These are phyloP conservation scores for Eremothecium gossypii DNA, from an alignment of 1,139 yeast genomes.

Conservation along the genomic window DNA sequence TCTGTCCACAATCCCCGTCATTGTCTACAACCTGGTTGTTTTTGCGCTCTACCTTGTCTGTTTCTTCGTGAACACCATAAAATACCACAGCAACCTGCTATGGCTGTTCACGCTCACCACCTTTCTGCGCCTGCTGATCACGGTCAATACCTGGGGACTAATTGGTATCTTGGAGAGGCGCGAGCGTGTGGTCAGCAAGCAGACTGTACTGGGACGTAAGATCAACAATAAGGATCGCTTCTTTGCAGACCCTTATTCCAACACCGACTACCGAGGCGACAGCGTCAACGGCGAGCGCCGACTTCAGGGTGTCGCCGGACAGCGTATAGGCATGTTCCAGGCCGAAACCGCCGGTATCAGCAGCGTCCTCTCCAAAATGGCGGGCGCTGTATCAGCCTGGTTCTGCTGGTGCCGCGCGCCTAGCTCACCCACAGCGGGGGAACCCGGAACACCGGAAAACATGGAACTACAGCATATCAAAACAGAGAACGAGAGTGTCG, in stretches of 20 bases:
- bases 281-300: not conserved
- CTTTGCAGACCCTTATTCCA: slow-evolving; percentile 20
- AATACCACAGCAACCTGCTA: slow-evolving; percentile 5
- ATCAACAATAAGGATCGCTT: slow-evolving; percentile 23
- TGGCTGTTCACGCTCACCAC: slow-evolving; percentile 23
- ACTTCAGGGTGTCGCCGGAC: too few relatives aligned
- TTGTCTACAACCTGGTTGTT: slow-evolving; percentile 18
- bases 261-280: not conserved
- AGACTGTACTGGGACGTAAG: slow-evolving; percentile 26
- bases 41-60: slow-evolving; percentile 14
- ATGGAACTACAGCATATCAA: not conserved
- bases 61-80: slow-evolving; percentile 13
- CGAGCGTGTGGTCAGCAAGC: slow-evolving; percentile 19
- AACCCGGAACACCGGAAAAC: not conserved
- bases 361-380: too few relatives aligned
- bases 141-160: slow-evolving; percentile 29
- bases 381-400: too few relatives aligned
- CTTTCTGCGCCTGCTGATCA: slow-evolving; percentile 21
- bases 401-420: too few relatives aligned
- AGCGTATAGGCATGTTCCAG: too few relatives aligned
- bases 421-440: too few relatives aligned
- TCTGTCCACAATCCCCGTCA: slow-evolving; percentile 21
- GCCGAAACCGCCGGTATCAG: too few relatives aligned
- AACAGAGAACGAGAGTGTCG: not conserved
- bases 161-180: slow-evolving; percentile 24